Conservation (phyloP, 495 filamentous ascomycete genomes). For the Tuber indicum region DNA sequence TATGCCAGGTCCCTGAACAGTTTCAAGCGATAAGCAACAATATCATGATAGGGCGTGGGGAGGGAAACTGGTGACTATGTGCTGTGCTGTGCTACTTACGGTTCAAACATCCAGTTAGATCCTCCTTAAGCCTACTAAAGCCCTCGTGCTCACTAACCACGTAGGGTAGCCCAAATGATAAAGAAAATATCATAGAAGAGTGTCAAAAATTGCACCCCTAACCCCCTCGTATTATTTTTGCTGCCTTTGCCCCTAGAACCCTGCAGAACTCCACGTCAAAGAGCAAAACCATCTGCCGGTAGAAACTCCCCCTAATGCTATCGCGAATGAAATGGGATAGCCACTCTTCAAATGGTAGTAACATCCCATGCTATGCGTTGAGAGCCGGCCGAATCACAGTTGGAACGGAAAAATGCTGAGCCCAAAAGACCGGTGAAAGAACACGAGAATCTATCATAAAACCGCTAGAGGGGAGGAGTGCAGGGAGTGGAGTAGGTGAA, state of each 20-base stretch:
- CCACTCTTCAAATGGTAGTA: neutral
- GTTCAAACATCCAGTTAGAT: neutral
- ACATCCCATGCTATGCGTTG: neutral
- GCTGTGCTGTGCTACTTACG: neutral
- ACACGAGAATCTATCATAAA: neutral
- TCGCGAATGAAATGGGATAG: neutral
- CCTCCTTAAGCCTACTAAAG: neutral
- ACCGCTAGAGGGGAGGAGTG: neutral
- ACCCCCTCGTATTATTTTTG: neutral
- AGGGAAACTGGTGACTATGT: neutral
- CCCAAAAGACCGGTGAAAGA: neutral
- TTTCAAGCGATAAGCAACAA: slow-evolving; percentile 1
- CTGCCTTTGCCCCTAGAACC: neutral
- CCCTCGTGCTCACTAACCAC: slow-evolving; percentile 3
- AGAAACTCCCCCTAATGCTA: neutral
- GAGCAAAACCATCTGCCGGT: neutral
- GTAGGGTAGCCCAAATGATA: neutral
- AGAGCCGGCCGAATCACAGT: slow-evolving; percentile 3
- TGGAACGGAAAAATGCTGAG: slow-evolving; percentile 2
- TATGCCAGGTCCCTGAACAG: slow-evolving; percentile 3
- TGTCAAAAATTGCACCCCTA: slow-evolving; percentile 4
- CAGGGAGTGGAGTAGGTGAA: neutral
- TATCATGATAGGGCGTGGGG: neutral
- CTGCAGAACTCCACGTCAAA: neutral
- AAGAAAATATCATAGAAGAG: neutral